Conservation (phyloP, 495 filamentous ascomycete species). For the Parachaetomium inaequale region DNA sequence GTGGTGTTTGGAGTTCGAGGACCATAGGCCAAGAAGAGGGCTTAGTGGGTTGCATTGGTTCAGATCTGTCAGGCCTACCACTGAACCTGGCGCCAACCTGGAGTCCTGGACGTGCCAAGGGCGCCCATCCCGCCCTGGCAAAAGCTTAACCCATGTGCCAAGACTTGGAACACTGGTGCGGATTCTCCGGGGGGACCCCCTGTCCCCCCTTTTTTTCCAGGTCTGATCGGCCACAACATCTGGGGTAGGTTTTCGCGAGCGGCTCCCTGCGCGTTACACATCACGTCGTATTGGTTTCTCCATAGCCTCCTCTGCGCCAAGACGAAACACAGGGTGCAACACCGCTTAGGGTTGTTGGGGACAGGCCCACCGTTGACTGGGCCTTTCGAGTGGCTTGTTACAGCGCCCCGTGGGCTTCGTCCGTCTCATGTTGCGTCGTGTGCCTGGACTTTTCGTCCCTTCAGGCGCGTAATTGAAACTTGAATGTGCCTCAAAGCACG, state of each 20-base stretch:
- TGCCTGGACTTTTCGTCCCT: neutral
- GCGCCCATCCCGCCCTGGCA: neutral
- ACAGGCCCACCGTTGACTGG: neutral
- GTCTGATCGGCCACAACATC: too few species aligned
- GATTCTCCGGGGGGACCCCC: neutral
- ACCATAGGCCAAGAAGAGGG: neutral
- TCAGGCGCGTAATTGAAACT: neutral
- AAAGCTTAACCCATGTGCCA: neutral
- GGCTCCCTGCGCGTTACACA: neutral
- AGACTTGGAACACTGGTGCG: conserved; percentile 4
- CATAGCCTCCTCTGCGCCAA: too few species aligned
- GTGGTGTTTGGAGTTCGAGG: neutral
- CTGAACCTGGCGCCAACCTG: too few species aligned
- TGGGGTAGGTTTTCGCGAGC: too few species aligned
- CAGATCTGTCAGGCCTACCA: neutral
- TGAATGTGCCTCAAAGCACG: neutral
- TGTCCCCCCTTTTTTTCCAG: too few species aligned
- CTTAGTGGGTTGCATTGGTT: neutral
- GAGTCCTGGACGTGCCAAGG: neutral
- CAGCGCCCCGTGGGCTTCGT: neutral
- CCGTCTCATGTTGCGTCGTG: neutral
- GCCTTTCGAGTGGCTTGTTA: neutral
- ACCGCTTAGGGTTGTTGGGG: neutral
- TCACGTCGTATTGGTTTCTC: too few species aligned
- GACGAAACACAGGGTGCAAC: neutral